phyloP scores from a whole-genome alignment of 176 grass and related monocot genomes.

The Oryza officinalis region DNA sequence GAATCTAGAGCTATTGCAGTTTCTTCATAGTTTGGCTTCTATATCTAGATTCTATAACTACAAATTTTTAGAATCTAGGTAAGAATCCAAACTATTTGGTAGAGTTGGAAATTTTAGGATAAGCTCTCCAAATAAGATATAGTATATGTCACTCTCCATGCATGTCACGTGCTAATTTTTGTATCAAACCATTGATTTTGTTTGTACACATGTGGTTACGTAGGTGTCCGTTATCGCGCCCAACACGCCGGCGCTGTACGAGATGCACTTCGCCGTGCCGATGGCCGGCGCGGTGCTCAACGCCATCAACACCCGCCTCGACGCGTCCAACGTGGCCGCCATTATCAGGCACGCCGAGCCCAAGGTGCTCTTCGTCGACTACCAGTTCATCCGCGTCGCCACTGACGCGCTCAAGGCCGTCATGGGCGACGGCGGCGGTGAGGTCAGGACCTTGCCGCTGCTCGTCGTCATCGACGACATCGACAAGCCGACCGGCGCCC shows the following conservation, averaged over 20 bases:
- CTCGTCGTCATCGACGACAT: conserved; percentile 50
- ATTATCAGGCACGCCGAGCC: conserved; percentile 51
- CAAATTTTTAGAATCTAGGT: too few species aligned
- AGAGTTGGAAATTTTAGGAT: too few species aligned
- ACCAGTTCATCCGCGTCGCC: conserved; percentile 46
- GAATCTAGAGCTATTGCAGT: too few species aligned
- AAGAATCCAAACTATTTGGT: too few species aligned
- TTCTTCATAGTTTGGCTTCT: too few species aligned
- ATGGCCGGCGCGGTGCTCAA: conserved; percentile 75
- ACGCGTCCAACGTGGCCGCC: conserved; percentile 40
- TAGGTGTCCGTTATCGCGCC: conserved; percentile 68
- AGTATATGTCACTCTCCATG: neutral
- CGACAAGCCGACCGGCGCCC: neutral
- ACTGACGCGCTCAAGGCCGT: conserved; percentile 35
- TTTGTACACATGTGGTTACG: neutral
- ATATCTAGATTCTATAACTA: too few species aligned
- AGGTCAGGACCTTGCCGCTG: conserved; percentile 11
- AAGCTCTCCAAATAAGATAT: too few species aligned
- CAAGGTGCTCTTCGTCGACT: conserved; percentile 64
- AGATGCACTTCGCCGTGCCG: conserved; percentile 77
- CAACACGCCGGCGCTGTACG: conserved; percentile 60
- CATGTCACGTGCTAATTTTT: neutral
- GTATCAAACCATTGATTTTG: neutral
- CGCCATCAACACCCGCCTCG: conserved; percentile 66
- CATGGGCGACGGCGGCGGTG: neutral